Evolutionary conservation across 2,329 filamentous ascomycete species (phyloP).

Genomic region (Zymoseptoria ardabiliae): DNA sequence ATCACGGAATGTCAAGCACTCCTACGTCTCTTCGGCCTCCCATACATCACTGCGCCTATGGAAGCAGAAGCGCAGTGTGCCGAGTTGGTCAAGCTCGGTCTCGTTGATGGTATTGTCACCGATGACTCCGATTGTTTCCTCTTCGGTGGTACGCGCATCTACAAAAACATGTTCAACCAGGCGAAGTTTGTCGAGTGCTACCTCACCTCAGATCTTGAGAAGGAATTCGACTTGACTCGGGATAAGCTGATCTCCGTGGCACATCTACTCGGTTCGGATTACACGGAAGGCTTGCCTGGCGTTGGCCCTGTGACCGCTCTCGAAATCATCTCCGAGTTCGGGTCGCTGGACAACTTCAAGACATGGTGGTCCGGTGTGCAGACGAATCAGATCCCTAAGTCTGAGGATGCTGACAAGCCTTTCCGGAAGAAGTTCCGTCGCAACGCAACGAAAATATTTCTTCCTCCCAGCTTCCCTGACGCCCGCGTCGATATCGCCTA

Average conservation of each 20-base stretch:
- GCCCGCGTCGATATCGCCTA: conserved; percentile 75
- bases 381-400: conserved; percentile 53
- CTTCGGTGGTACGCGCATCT: conserved; percentile 90
- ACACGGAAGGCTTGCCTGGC: conserved; percentile 83
- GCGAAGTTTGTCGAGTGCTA: conserved; percentile 99
- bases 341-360: conserved; percentile 65
- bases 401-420: conserved; percentile 44
- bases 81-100: conserved; percentile 72
- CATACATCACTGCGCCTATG: conserved; percentile 97
- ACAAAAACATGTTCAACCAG: conserved; percentile 99
- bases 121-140: conserved; percentile 96
- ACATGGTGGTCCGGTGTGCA: conserved; percentile 86
- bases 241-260: conserved; percentile 82
- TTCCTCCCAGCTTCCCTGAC: conserved; percentile 74
- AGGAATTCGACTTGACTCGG: conserved; percentile 81
- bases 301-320: conserved; percentile 91
- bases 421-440: conserved; percentile 86
- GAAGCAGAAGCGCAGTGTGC: conserved; percentile 98
- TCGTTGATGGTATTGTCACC: conserved; percentile 96
- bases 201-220: conserved; percentile 71
- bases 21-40: conserved; percentile 81
- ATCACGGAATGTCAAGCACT: conserved; percentile 89
- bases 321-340: conserved; percentile 89
- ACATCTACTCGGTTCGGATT: conserved; percentile 86
- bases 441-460: conserved; percentile 76